These are phyloP conservation scores for Vaccinium corymbosum DNA, from an alignment of 148 eudicot genomes.

Conservation along the genomic window DNA sequence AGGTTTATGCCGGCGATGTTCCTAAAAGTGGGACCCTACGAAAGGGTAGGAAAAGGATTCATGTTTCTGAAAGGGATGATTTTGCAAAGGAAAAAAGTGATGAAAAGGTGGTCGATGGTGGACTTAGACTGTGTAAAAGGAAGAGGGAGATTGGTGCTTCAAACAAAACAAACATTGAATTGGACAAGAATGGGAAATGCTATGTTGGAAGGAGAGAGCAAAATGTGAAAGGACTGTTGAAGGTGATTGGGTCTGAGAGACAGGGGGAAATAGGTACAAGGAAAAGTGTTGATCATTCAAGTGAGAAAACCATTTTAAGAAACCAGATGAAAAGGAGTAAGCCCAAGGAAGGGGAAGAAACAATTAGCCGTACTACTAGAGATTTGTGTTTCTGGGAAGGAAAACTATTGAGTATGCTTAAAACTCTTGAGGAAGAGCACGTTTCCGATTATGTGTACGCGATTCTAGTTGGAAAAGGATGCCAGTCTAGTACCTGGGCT, in stretches of 20 bases:
- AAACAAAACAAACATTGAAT: no score
- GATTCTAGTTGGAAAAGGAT: constrained; percentile 46
- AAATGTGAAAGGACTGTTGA: no score
- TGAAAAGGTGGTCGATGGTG: background rate
- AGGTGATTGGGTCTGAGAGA: no score
- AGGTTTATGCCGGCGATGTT: background rate
- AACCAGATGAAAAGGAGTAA: background rate
- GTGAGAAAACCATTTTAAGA: background rate
- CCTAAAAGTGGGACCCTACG: background rate
- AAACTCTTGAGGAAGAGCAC: constrained; percentile 37
- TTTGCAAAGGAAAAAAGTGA: background rate
- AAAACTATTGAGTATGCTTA: constrained; percentile 54
- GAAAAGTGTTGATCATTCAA: background rate
- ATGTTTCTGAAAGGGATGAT: background rate
- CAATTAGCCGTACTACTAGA: constrained; percentile 5
- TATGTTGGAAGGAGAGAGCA: no score
- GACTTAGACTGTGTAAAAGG: no score
- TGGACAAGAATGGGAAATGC: no score
- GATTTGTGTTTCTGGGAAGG: constrained; percentile 51
- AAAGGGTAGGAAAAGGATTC: background rate
- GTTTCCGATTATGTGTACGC: constrained; percentile 63
- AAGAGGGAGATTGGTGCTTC: no score
- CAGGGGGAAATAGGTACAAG: no score
- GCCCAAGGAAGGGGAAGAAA: constrained; percentile 25
- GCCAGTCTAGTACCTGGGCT: constrained; percentile 82